These are phyloP conservation scores for Paralagenidium karlingii DNA, from an alignment of 352 stramenopile genomes.

Conservation along the genomic window DNA sequence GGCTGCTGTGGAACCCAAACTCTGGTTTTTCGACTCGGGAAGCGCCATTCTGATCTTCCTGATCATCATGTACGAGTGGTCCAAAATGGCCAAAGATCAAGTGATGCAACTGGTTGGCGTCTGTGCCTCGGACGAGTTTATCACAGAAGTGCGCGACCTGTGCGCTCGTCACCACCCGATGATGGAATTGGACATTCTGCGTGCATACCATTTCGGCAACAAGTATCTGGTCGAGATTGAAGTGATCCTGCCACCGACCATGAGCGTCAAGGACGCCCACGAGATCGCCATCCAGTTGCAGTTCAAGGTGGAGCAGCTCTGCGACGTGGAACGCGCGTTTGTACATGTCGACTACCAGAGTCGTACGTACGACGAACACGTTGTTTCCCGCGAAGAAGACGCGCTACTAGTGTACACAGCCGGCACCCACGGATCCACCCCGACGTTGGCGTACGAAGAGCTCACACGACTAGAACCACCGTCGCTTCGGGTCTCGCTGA, in stretches of 20 bases:
- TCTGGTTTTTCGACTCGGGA: constrained; percentile 87
- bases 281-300: constrained; percentile 92
- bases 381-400: constrained; percentile 39
- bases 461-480: too few relatives aligned
- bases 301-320: constrained; percentile 86
- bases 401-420: constrained; percentile 35
- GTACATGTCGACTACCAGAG: constrained; percentile 92
- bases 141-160: constrained; percentile 75
- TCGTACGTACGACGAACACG: constrained; percentile 59
- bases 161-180: constrained; percentile 47
- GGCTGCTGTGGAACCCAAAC: constrained; percentile 19
- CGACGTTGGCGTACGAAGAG: too few relatives aligned
- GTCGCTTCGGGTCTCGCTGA: too few relatives aligned
- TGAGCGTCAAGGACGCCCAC: constrained; percentile 86
- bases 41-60: constrained; percentile 89
- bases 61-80: constrained; percentile 91
- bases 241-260: constrained; percentile 84
- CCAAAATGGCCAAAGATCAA: constrained; percentile 85
- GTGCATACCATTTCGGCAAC: constrained; percentile 89
- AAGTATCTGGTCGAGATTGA: constrained; percentile 93
- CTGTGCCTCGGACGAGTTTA: constrained; percentile 75
- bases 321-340: constrained; percentile 91
- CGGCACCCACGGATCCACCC: too few relatives aligned
- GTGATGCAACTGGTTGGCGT: constrained; percentile 73
- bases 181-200: constrained; percentile 83